Evolutionary conservation across 1,284 basidiomycete species (phyloP).

Genomic region (Malassezia brasiliensis): DNA sequence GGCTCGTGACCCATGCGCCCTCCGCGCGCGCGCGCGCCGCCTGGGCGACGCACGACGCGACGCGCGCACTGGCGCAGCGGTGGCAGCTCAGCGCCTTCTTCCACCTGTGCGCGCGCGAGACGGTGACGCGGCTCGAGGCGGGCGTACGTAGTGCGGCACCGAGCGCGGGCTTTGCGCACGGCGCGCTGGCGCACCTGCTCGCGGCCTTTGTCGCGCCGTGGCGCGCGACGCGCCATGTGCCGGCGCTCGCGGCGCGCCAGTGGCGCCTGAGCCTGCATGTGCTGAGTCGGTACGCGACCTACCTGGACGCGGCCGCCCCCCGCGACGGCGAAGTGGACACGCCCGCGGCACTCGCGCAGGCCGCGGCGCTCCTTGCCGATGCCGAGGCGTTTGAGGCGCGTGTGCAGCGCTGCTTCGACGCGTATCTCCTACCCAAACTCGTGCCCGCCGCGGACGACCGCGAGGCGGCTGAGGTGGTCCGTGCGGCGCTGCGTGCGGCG

Average conservation of each 20-base stretch:
- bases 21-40: constrained; percentile 49
- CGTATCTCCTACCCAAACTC: constrained; percentile 8
- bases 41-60: constrained; percentile 58
- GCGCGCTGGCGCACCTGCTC: constrained; percentile 13
- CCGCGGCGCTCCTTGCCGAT: constrained; percentile 5
- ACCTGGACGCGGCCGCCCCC: constrained; percentile 21
- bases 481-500: neutral
- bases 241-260: constrained; percentile 29
- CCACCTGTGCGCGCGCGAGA: constrained; percentile 93
- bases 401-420: neutral
- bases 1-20: constrained; percentile 71
- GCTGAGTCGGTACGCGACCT: constrained; percentile 35
- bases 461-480: neutral
- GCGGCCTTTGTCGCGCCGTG: constrained; percentile 28
- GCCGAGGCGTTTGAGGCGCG: constrained; percentile 8
- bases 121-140: constrained; percentile 52
- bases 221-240: constrained; percentile 25
- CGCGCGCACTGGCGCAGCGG: constrained; percentile 64
- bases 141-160: neutral
- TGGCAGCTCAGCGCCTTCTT: constrained; percentile 98
- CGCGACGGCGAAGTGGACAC: constrained; percentile 10
- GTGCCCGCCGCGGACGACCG: neutral
- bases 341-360: neutral
- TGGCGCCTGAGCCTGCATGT: constrained; percentile 43
- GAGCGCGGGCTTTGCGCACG: constrained; percentile 11